Evolutionary conservation across 139 green algal species (phyloP), one percentile per base, ranked within the genome.

Genomic region (Volvox reticuliferus): DNA sequence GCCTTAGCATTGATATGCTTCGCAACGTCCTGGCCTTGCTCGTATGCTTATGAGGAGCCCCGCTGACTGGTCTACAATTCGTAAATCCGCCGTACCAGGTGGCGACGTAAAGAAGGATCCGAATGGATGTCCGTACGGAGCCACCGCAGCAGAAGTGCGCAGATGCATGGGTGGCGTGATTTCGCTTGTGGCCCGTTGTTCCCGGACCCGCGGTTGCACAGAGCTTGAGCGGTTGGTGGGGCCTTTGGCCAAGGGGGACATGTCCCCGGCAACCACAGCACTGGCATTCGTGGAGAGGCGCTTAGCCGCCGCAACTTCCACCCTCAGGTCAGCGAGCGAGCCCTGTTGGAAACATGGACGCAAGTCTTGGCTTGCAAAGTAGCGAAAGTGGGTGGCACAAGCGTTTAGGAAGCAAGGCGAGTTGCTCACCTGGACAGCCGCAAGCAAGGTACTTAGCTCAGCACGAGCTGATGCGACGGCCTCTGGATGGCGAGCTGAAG

Each of bases 251-350:
- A 69, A 55, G 0, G 86, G 86, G 9, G 88, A 92, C 32, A 81
- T 78, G n/a, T 88, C 71, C 16, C 89, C 85, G 6, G 80, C 50
- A 14, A 91, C 81, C 22, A 67, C 91, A 21, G 91, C 86, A 30
- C 77, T 87, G 5, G 91, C 87, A 55, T 91, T 87, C 20, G 50
- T 93, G 26, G 86, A 89, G 3, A 93, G 68, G 0, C 91, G 91
- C 87, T 93, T 93, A 17, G 91, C 91, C 21, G 86, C 81, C 14
- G 91, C 86, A 14, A 93, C 91, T 63, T 93, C 91, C 12, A 87
- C 86, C 44, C 91, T 80, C 21, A 93, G 68, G 44, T 93, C 91
- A 32, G 91, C 86, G 0, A 93, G 44, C 24, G 79, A 89, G 0
- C 88, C 88, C 88, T 92, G 44, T 17, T 68, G 35, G 9, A 67